A percentile compares a stretch with the other conserved stretches of the same genome.
phyloP scores from a whole-genome alignment of 2,329 filamentous ascomycete genomes.

The Calycina marina region DNA sequence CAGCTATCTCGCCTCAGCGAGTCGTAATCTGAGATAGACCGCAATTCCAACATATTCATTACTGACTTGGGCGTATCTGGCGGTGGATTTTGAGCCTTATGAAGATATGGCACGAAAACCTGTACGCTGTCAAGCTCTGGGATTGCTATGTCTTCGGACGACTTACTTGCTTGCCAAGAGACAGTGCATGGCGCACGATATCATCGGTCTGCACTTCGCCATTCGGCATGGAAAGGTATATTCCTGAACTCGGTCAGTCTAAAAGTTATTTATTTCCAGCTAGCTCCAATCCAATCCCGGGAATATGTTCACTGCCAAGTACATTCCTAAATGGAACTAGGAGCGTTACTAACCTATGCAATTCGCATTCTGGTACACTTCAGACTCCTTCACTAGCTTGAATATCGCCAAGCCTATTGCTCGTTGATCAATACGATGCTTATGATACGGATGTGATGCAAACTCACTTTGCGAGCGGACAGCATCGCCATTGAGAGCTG shows the following conservation, averaged over 20 bases:
- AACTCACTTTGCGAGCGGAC: slow-evolving; percentile 56
- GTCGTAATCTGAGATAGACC: slow-evolving; percentile 62
- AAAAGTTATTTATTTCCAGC: too few relatives aligned
- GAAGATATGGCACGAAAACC: slow-evolving; percentile 88
- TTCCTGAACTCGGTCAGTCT: too few relatives aligned
- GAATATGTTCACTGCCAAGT: too few relatives aligned
- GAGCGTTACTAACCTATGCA: too few relatives aligned
- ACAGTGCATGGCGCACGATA: slow-evolving; percentile 71
- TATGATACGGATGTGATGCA: neutral
- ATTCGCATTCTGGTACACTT: slow-evolving; percentile 60
- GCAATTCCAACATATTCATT: slow-evolving; percentile 90
- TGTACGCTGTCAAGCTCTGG: too few relatives aligned
- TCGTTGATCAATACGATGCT: slow-evolving; percentile 1
- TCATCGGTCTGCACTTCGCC: slow-evolving; percentile 73
- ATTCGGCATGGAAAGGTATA: slow-evolving; percentile 87
- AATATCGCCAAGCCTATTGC: slow-evolving; percentile 48
- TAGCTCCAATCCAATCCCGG: too few relatives aligned
- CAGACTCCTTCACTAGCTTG: slow-evolving; percentile 47
- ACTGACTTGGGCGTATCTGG: slow-evolving; percentile 40
- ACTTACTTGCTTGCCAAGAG: slow-evolving; percentile 59
- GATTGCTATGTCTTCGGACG: too few relatives aligned
- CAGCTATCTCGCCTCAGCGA: slow-evolving; percentile 65
- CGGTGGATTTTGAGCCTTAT: slow-evolving; percentile 34
- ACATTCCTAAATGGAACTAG: too few relatives aligned
- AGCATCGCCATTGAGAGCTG: slow-evolving; percentile 43